Percentiles rank a stretch among this genome's conserved stretches.
Conservation (phyloP, 257 asterid genomes). For the Penstemon davidsonii region DNA sequence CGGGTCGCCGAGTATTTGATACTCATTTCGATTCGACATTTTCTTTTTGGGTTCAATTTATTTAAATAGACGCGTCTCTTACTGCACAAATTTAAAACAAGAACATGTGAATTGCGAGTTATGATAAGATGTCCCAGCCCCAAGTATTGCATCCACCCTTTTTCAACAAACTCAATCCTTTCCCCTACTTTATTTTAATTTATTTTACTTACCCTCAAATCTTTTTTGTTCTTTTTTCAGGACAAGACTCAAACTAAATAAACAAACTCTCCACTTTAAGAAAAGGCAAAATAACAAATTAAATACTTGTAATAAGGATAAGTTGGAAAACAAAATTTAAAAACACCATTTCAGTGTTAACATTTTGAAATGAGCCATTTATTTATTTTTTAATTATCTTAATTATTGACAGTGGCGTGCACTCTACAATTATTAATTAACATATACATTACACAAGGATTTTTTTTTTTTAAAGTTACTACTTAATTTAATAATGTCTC, state of each 20-base stretch:
- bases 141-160: neutral
- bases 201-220: neutral
- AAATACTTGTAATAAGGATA: neutral
- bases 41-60: neutral
- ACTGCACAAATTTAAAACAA: neutral
- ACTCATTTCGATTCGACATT: conserved; percentile 1
- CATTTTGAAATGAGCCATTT: too few species aligned
- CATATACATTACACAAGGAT: too few species aligned
- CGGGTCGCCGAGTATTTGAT: conserved; percentile 43
- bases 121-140: neutral
- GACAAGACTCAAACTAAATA: neutral
- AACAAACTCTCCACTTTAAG: neutral
- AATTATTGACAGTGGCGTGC: too few species aligned
- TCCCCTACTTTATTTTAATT: neutral
- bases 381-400: too few species aligned
- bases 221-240: neutral
- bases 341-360: neutral
- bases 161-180: neutral
- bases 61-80: conserved; percentile 26
- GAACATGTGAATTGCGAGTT: neutral
- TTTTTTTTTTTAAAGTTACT: too few species aligned
- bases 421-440: too few species aligned
- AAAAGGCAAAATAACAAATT: neutral
- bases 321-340: too few species aligned
- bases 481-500: too few species aligned